Percentiles rank a stretch among this genome's conserved stretches.
Evolutionary conservation across 148 eudicot species (phyloP).

Genomic region (Rhododendron kiyosumense): DNA sequence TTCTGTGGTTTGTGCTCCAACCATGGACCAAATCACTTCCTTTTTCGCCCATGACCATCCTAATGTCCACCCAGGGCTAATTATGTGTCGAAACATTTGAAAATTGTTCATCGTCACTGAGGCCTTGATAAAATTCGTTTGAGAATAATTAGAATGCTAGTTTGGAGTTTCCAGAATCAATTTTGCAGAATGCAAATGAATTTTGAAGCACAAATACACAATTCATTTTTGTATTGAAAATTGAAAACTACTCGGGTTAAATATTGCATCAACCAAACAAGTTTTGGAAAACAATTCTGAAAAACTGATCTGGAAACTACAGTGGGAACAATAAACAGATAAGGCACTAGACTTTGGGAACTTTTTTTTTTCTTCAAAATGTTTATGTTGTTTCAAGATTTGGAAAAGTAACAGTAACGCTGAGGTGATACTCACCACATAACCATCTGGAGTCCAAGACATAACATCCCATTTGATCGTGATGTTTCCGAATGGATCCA

Average conservation of each 20-base stretch:
- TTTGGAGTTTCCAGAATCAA: not conserved
- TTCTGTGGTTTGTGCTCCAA: slow-evolving; percentile 61
- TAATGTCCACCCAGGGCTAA: slow-evolving; percentile 64
- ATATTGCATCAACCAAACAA: not conserved
- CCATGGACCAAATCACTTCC: slow-evolving; percentile 67
- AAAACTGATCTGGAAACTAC: not conserved
- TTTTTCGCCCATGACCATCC: slow-evolving; percentile 70
- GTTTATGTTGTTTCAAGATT: not conserved
- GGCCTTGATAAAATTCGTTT: slow-evolving; percentile 32
- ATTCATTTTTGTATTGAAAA: too few relatives aligned
- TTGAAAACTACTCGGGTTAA: not conserved
- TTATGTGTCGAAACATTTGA: slow-evolving; percentile 57
- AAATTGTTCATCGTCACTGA: slow-evolving; percentile 60
- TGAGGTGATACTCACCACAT: slow-evolving; percentile 39
- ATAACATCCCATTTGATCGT: slow-evolving; percentile 65
- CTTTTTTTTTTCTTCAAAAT: not conserved
- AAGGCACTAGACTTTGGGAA: not conserved
- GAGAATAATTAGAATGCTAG: not conserved
- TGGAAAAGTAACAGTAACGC: not conserved
- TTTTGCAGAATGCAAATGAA: not conserved
- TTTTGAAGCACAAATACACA: not conserved
- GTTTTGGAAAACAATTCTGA: not conserved
- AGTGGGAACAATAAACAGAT: not conserved
- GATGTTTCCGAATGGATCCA: slow-evolving; percentile 62
- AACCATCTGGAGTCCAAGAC: slow-evolving; percentile 64